Percentiles rank a stretch among this genome's conserved stretches.
Conservation (phyloP, 352 stramenopile genomes). For the Globisporangium lucens region DNA sequence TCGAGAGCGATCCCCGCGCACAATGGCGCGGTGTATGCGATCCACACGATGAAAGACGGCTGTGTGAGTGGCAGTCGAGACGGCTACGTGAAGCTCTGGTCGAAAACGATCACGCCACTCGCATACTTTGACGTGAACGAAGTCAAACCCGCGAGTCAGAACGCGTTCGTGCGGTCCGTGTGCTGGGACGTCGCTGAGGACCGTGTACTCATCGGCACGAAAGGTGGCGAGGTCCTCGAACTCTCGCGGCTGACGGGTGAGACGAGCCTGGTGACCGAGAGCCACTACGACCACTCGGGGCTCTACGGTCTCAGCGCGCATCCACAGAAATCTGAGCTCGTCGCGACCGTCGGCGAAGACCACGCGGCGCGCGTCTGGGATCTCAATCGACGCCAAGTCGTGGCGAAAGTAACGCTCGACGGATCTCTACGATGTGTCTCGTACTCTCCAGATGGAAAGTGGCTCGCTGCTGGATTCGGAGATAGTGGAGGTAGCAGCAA, state of each 20-base stretch:
- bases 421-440: conserved; percentile 49
- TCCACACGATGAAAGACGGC: conserved; percentile 51
- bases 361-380: conserved; percentile 71
- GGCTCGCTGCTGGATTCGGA: conserved; percentile 63
- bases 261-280: conserved; percentile 63
- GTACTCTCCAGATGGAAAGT: conserved; percentile 69
- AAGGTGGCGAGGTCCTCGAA: conserved; percentile 63
- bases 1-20: conserved; percentile 59
- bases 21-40: conserved; percentile 58
- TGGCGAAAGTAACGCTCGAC: conserved; percentile 60
- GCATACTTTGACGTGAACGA: conserved; percentile 62
- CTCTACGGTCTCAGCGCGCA: conserved; percentile 53
- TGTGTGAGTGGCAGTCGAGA: conserved; percentile 61
- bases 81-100: conserved; percentile 75
- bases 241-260: conserved; percentile 60
- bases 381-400: conserved; percentile 42
- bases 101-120: conserved; percentile 37
- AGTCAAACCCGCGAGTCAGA: conserved; percentile 45
- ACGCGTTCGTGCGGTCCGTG: conserved; percentile 47
- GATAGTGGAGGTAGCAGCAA: conserved; percentile 14
- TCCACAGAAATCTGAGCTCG: conserved; percentile 41
- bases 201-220: conserved; percentile 64
- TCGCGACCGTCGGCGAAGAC: conserved; percentile 70
- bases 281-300: conserved; percentile 47
- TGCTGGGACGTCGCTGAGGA: conserved; percentile 71